A percentile compares a stretch with the other conserved stretches of the same genome.
Conservation (phyloP, 116 monocot genomes). For the Posidonia oceanica region DNA sequence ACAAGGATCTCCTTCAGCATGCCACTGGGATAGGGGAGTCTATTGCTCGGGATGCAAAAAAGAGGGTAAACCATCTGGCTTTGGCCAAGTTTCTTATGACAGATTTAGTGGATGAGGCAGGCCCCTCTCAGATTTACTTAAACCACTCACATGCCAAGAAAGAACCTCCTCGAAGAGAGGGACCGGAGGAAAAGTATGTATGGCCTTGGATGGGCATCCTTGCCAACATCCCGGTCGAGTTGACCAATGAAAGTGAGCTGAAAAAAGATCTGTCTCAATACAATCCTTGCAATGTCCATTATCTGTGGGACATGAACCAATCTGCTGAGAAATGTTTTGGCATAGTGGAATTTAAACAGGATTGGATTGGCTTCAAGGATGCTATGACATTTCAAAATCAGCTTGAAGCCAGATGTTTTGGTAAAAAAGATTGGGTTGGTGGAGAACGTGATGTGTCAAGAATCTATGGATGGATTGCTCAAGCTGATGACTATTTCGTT, state of each 20-base stretch:
- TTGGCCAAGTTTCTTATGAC: constrained; percentile 28
- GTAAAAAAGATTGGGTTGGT: constrained; percentile 36
- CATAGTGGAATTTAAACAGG: constrained; percentile 27
- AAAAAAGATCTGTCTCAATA: constrained; percentile 15
- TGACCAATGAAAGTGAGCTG: constrained; percentile 1
- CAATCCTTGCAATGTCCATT: constrained; percentile 19
- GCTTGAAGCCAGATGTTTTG: constrained; percentile 12
- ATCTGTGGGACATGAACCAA: constrained; percentile 4
- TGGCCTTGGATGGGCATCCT: constrained; percentile 58
- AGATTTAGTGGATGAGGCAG: constrained; percentile 13
- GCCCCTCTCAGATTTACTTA: constrained; percentile 1
- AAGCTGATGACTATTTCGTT: constrained; percentile 10
- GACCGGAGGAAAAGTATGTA: constrained; percentile 34
- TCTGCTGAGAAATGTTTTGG: constrained; percentile 3
- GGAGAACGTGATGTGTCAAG: neutral
- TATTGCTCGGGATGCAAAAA: constrained; percentile 5
- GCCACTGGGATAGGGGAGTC: constrained; percentile 48
- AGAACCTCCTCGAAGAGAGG: constrained; percentile 4
- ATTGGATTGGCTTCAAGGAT: constrained; percentile 52
- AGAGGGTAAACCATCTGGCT: constrained; percentile 39
- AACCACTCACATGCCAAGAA: constrained; percentile 1
- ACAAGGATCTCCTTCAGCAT: constrained; percentile 71
- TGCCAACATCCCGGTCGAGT: constrained; percentile 16
- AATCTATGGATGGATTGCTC: constrained; percentile 23
- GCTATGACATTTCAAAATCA: constrained; percentile 49